Percentiles rank a stretch among this genome's conserved stretches.
Conservation (phyloP, 2,329 filamentous ascomycete species). For the Fusarium guadeloupense region DNA sequence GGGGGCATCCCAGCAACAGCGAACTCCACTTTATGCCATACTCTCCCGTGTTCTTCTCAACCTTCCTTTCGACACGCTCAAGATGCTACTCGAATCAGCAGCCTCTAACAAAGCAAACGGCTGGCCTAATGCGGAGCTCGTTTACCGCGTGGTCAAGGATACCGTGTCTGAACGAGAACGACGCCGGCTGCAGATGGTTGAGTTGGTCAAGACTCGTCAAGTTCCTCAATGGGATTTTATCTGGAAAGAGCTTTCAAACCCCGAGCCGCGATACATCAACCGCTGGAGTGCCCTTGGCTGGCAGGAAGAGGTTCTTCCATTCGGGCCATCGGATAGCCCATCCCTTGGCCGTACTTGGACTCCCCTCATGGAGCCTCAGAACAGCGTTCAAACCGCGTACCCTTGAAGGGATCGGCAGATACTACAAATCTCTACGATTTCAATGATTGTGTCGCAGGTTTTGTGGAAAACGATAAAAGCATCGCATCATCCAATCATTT, state of each 20-base stretch:
- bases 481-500: constrained; percentile 19
- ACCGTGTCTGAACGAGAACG: constrained; percentile 67
- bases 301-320: constrained; percentile 55
- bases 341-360: constrained; percentile 57
- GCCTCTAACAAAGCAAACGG: constrained; percentile 62
- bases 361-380: constrained; percentile 46
- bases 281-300: constrained; percentile 60
- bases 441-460: constrained; percentile 29
- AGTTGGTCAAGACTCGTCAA: constrained; percentile 51
- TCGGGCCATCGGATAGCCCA: constrained; percentile 53
- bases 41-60: constrained; percentile 76
- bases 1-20: constrained; percentile 39
- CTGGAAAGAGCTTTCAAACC: constrained; percentile 49
- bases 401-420: constrained; percentile 40
- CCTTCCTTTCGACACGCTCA: constrained; percentile 73
- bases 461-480: constrained; percentile 36
- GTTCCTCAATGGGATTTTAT: constrained; percentile 51
- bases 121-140: constrained; percentile 58
- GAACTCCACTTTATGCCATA: constrained; percentile 53
- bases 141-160: constrained; percentile 58
- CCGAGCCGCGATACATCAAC: constrained; percentile 52
- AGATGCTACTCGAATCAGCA: constrained; percentile 69
- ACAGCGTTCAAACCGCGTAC: constrained; percentile 42
- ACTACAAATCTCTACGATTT: constrained; percentile 29
- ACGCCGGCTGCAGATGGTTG: constrained; percentile 59